phyloP scores from a whole-genome alignment of 768 basidiomycete species.

The Russula olivacea region DNA sequence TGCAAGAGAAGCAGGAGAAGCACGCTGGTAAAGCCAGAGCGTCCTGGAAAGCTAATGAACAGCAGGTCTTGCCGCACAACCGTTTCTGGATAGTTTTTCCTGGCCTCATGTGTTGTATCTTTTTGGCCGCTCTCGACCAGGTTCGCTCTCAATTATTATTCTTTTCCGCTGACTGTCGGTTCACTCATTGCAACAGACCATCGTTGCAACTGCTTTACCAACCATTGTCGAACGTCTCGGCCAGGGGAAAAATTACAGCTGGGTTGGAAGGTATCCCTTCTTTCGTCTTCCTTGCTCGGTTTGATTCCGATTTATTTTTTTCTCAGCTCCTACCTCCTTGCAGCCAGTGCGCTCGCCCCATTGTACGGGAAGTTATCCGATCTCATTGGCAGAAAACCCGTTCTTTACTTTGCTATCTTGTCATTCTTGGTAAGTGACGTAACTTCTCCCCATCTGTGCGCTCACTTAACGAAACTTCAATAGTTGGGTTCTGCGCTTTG shows the following conservation, averaged over 20 bases:
- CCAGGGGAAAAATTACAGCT: constrained; percentile 42
- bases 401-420: constrained; percentile 59
- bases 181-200: constrained; percentile 31
- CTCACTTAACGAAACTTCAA: neutral
- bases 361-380: constrained; percentile 77
- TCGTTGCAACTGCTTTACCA: constrained; percentile 46
- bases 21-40: constrained; percentile 28
- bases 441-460: neutral
- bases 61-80: constrained; percentile 42
- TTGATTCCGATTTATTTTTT: neutral
- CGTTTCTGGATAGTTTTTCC: constrained; percentile 39
- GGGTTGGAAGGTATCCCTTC: constrained; percentile 42
- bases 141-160: constrained; percentile 24
- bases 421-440: constrained; percentile 56
- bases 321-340: constrained; percentile 65
- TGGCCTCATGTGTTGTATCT: constrained; percentile 40
- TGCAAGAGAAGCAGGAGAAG: constrained; percentile 4
- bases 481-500: constrained; percentile 76
- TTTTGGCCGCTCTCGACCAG: constrained; percentile 47
- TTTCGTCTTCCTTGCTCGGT: neutral
- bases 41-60: constrained; percentile 37
- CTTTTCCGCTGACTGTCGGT: neutral
- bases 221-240: constrained; percentile 44
- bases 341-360: constrained; percentile 60
- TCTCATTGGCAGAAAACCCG: constrained; percentile 58